Base-by-base conservation (phyloP, 768 basidiomycete species). In the Boletus reticuloceps region DNA sequence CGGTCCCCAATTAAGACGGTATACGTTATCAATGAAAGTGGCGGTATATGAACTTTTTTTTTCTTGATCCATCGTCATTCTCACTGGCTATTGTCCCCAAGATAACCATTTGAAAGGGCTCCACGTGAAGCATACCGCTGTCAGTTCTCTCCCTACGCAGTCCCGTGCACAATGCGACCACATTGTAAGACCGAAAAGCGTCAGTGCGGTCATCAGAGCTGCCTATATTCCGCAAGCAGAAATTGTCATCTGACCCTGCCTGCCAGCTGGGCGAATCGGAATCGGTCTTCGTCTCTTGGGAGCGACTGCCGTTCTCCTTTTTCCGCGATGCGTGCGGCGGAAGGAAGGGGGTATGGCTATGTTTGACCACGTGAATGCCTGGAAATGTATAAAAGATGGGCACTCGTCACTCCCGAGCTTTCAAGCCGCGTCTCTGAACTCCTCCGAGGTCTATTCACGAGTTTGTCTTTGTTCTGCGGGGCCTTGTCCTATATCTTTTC, bases 191-290 rank as follows among this genome's bases (percentile, higher is more conserved):
- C 37, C 19, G 6, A 36, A 38, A 46, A 8, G 12, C 48, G 36
- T 39, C 20, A 22, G 22, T 16, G 25, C 9, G 16, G 22, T 50
- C 17, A 17, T 39, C 53, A 50, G n/a, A 31, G 34, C 8, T 17
- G 7, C 14, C 37, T 48, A 45, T 46, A 47, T 44, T 14, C 45
- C 8, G 6, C 29, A 39, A 17, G 49, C 20, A n/a, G 27, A 12
- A 1, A 39, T 52, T 46, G 29, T 43, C 29, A 47, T 53, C 48
- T 19, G 38, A 45, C 19, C 17, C 47, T 58, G 42, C 17, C 43
- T 58, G 42, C 44, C 52, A 48, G 40, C 51, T 44, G 44, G 55
- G 63, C 52, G 60, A 62, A 64, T 64, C 59, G 46, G 49, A 62
- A 41, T 37, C 6, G 32, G 58, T 31, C 14, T n/a, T 40, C 32